Evolutionary conservation across 2,329 filamentous ascomycete genomes (phyloP), one percentile per base, ranked within the genome.

Genomic region (Cryphonectria carpinicola): DNA sequence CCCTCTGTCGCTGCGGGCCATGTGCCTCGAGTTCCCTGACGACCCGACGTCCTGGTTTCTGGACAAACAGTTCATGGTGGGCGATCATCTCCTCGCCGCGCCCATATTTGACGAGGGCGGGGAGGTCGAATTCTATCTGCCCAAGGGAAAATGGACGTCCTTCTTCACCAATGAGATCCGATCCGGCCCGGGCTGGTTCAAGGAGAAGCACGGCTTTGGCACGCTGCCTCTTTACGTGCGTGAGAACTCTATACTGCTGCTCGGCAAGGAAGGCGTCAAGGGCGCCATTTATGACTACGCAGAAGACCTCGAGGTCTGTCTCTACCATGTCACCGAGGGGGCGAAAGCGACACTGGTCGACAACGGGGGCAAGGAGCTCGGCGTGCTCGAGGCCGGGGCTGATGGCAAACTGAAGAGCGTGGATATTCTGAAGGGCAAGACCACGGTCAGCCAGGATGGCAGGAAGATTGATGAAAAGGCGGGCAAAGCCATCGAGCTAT

Each of bases 51-150:
- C 87, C 0, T 93, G 90, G 87, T 85, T 83, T 66, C 83, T 92
- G 62, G 91, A 94, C 78, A 86, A 89, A 43, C 89, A 93, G 78
- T 93, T 92, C 79, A 91, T 93, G 88, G 82, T 93, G n/a, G 92
- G 92, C 2, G 84, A 85, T 22, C 85, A 84, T 66, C 79, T 93
- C 46, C 80, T 93, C 10, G 88, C 89, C 6, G 89, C 89, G 1
- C 90, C 90, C 1, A 82, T 92, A 1, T 92, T 91, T 72, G 84
- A 86, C 14, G 87, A 92, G 77, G 83, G 84, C 1, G 89, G 89
- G 0, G 85, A 85, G 49, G 90, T 90, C 0, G 87, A 90, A 69
- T 91, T 92, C 77, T 93, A 93, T 78, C 81, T 91, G 22, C 81
- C 87, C 73, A 74, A 77, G 75, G 81, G 86, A 67, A 78, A 76